These are phyloP conservation scores for Pythium insidiosum DNA, from an alignment of 352 stramenopile species.

Conservation along the genomic window DNA sequence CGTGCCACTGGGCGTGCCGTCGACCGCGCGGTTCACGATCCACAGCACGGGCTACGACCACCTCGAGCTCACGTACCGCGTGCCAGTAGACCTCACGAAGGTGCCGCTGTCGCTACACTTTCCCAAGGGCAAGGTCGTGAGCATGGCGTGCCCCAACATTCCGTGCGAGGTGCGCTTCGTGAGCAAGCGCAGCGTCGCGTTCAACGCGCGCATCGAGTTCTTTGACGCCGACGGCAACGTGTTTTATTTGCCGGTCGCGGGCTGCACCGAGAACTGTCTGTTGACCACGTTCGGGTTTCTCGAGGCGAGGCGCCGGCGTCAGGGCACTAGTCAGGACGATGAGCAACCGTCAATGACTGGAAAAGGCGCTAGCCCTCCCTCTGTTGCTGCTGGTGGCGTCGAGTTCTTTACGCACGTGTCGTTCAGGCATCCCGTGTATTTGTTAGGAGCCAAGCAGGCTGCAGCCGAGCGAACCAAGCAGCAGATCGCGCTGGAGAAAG, in stretches of 20 bases:
- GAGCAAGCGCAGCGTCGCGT: conserved; percentile 82
- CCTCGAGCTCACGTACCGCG: conserved; percentile 79
- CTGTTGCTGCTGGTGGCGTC: no score
- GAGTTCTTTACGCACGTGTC: conserved; percentile 27
- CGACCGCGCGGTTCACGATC: conserved; percentile 60
- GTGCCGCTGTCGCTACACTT: conserved; percentile 84
- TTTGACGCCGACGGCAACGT: conserved; percentile 86
- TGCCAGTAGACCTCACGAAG: conserved; percentile 66
- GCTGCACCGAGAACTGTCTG: conserved; percentile 89
- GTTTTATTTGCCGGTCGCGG: conserved; percentile 80
- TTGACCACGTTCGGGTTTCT: conserved; percentile 89
- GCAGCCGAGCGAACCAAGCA: conserved; percentile 31
- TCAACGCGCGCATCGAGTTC: conserved; percentile 89
- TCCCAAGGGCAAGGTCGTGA: conserved; percentile 83
- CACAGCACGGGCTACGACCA: conserved; percentile 89
- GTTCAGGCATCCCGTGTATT: conserved; percentile 49
- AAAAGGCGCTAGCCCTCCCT: no score
- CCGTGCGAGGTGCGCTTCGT: conserved; percentile 81
- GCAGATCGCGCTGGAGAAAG: conserved; percentile 8
- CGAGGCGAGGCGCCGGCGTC: no score
- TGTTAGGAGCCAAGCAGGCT: conserved; percentile 35
- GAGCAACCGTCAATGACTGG: no score
- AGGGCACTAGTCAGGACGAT: no score
- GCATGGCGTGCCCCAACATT: conserved; percentile 70
- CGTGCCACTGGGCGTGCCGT: conserved; percentile 81